These are phyloP conservation scores for Penicillium griseofulvum DNA, from an alignment of 2,329 filamentous ascomycete genomes.

Conservation along the genomic window DNA sequence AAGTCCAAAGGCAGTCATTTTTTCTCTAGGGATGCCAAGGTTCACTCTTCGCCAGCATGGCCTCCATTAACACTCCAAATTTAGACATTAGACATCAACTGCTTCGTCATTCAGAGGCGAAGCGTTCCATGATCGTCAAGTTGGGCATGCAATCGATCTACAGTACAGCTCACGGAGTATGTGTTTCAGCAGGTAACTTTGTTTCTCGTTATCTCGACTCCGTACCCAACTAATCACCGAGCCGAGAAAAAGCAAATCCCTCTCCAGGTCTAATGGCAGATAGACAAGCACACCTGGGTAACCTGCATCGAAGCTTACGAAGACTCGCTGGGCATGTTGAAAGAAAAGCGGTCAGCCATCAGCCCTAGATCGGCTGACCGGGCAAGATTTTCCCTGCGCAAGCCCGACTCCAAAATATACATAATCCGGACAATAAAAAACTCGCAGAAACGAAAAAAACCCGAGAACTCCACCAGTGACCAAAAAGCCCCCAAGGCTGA, in stretches of 20 bases:
- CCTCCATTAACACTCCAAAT: slow-evolving; percentile 2
- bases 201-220: neutral
- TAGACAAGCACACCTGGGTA: neutral
- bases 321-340: neutral
- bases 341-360: slow-evolving; percentile 12
- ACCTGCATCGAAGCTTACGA: slow-evolving; percentile 7
- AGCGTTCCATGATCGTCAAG: neutral
- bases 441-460: neutral
- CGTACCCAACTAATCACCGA: neutral
- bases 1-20: slow-evolving; percentile 6
- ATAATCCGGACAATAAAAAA: slow-evolving; percentile 2
- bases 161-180: neutral
- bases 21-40: neutral
- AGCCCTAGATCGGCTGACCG: slow-evolving; percentile 5
- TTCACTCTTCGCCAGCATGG: neutral
- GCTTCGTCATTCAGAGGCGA: slow-evolving; percentile 2
- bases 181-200: slow-evolving; percentile 1
- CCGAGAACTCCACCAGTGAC: neutral
- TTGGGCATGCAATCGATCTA: slow-evolving; percentile 10
- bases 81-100: neutral
- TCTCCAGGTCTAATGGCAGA: neutral
- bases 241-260: neutral
- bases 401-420: neutral
- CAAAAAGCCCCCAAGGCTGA: neutral
- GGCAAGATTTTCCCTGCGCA: neutral